Conservation (phyloP, 306 rosid species). For the Pyrus bretschneideri region DNA sequence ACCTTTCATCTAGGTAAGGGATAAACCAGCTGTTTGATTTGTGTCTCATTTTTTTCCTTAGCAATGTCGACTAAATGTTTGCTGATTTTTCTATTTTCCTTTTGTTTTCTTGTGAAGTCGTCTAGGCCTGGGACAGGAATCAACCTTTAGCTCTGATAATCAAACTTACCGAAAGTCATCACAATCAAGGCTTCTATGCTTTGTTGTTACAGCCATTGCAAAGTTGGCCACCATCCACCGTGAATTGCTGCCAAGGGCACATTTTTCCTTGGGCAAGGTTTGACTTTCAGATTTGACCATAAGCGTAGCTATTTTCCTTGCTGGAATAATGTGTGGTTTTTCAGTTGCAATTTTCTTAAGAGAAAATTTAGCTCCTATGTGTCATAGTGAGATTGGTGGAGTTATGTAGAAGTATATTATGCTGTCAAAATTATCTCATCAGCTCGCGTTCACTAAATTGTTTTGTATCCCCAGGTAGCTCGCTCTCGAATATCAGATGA, state of each 20-base stretch:
- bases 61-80: conserved; percentile 4
- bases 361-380: background rate
- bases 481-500: conserved; percentile 79
- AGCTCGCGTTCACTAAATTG: background rate
- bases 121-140: conserved; percentile 67
- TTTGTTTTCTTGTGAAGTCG: conserved; percentile 46
- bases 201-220: conserved; percentile 92
- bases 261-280: conserved; percentile 93
- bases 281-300: conserved; percentile 2
- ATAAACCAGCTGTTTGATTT: background rate
- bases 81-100: conserved; percentile 12
- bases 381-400: background rate
- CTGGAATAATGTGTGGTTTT: background rate
- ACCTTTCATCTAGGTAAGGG: conserved; percentile 76
- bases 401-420: background rate
- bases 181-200: conserved; percentile 89
- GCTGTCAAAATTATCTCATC: background rate
- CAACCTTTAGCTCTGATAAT: conserved; percentile 35
- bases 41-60: background rate
- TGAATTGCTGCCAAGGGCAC: conserved; percentile 85
- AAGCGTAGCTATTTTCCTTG: background rate
- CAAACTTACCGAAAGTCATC: conserved; percentile 66
- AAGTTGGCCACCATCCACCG: conserved; percentile 88
- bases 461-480: conserved; percentile 56
- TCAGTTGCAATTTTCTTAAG: background rate